phyloP scores from a whole-genome alignment of 331 rosid genomes.

The Quercus lobata region DNA sequence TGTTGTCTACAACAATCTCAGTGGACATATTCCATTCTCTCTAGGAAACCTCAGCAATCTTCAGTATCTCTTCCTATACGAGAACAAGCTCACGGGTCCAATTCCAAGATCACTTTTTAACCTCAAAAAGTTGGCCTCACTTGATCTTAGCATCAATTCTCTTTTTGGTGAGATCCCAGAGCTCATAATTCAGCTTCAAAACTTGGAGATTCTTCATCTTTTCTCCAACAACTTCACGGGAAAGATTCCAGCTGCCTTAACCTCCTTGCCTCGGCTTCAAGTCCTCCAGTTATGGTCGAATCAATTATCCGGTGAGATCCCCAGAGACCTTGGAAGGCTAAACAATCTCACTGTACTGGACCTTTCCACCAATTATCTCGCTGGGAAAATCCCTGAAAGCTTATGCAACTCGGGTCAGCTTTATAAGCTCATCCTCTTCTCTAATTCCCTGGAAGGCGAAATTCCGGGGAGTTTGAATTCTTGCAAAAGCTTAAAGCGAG shows the following conservation, averaged over 20 bases:
- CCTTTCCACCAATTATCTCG: conserved; percentile 70
- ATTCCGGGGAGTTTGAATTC: conserved; percentile 48
- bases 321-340: conserved; percentile 56
- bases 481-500: conserved; percentile 65
- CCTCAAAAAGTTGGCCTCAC: conserved; percentile 62
- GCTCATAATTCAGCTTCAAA: conserved; percentile 41
- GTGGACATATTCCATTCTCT: conserved; percentile 69
- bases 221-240: conserved; percentile 74
- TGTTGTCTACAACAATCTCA: conserved; percentile 84
- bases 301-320: conserved; percentile 64
- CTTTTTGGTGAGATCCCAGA: conserved; percentile 78
- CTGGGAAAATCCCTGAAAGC: conserved; percentile 63
- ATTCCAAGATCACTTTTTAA: conserved; percentile 54
- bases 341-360: conserved; percentile 79
- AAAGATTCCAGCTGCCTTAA: conserved; percentile 49
- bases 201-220: conserved; percentile 76
- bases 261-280: conserved; percentile 67
- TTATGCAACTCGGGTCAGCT: conserved; percentile 58
- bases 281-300: conserved; percentile 96
- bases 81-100: conserved; percentile 65
- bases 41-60: conserved; percentile 62
- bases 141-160: conserved; percentile 78
- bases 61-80: conserved; percentile 72
- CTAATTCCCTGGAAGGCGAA: conserved; percentile 58
- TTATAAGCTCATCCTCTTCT: conserved; percentile 81